phyloP scores from a whole-genome alignment of 2,329 filamentous ascomycete genomes.

The Epichloe sylvatica region DNA sequence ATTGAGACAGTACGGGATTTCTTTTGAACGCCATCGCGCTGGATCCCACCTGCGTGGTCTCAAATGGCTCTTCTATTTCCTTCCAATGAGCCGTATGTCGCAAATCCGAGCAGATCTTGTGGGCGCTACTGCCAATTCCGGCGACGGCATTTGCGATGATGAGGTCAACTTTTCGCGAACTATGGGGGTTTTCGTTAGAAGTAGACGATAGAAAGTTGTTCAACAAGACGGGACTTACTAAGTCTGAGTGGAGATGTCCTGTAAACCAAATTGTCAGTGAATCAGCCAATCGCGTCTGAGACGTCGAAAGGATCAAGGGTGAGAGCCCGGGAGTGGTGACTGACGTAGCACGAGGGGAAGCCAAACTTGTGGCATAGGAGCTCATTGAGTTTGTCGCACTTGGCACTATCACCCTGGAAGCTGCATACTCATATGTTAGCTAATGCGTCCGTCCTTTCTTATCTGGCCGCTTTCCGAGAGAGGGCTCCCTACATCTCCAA shows the following conservation, averaged over 20 bases:
- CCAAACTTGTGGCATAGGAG: conserved; percentile 40
- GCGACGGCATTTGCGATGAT: conserved; percentile 68
- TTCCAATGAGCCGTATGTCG: conserved; percentile 67
- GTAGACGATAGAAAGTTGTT: not conserved
- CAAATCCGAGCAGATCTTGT: conserved; percentile 44
- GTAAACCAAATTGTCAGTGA: not conserved
- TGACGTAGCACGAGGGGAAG: conserved; percentile 32
- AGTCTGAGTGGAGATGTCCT: conserved; percentile 49
- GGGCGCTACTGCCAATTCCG: conserved; percentile 62
- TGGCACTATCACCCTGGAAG: conserved; percentile 34
- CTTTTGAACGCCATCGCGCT: conserved; percentile 18
- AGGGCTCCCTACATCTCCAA: conserved; percentile 13
- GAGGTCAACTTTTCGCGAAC: conserved; percentile 63
- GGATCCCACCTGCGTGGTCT: conserved; percentile 63
- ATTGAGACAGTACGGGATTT: conserved; percentile 6
- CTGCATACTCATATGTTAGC: conserved; percentile 1
- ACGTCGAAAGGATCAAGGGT: too few relatives aligned
- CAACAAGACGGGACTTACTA: conserved; percentile 15
- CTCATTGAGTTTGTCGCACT: conserved; percentile 40
- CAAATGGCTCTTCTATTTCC: conserved; percentile 75
- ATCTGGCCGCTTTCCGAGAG: too few relatives aligned
- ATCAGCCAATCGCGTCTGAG: not conserved
- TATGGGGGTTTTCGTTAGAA: too few relatives aligned
- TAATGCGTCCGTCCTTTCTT: too few relatives aligned
- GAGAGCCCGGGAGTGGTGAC: too few relatives aligned